A percentile compares a stretch with the other conserved stretches of the same genome.
Conservation (phyloP, 2,329 filamentous ascomycete genomes). For the Chaetomiaceae sp. region DNA sequence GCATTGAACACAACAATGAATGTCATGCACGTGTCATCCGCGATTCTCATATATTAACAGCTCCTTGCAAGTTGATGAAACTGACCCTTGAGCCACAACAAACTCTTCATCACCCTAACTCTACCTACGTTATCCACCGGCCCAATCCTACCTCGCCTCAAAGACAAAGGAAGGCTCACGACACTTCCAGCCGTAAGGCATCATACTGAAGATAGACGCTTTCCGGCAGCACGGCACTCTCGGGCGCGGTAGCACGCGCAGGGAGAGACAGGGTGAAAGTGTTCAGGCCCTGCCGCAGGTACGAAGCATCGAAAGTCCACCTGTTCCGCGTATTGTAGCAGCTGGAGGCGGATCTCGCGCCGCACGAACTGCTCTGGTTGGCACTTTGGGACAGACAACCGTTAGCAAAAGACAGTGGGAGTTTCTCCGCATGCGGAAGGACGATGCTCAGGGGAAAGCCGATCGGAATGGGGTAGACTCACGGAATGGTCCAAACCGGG, state of each 20-base stretch:
- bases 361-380: slow-evolving; percentile 4
- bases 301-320: background rate
- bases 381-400: background rate
- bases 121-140: no score
- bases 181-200: background rate
- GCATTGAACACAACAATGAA: no score
- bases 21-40: no score
- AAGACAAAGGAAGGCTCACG: no score
- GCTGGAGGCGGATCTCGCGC: background rate
- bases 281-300: background rate
- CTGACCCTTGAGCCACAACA: no score
- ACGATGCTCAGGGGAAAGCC: no score
- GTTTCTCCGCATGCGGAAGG: no score
- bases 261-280: background rate
- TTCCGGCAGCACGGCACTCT: background rate
- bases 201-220: slow-evolving; percentile 3
- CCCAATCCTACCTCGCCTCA: no score
- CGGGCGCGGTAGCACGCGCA: background rate
- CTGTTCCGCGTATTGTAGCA: slow-evolving; percentile 4
- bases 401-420: background rate
- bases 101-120: no score
- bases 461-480: background rate
- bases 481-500: slow-evolving; percentile 1
- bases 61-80: no score
- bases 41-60: no score